Conservation (phyloP, 192 early-diverging fungal genomes). For the Blastocladiella britannica region DNA sequence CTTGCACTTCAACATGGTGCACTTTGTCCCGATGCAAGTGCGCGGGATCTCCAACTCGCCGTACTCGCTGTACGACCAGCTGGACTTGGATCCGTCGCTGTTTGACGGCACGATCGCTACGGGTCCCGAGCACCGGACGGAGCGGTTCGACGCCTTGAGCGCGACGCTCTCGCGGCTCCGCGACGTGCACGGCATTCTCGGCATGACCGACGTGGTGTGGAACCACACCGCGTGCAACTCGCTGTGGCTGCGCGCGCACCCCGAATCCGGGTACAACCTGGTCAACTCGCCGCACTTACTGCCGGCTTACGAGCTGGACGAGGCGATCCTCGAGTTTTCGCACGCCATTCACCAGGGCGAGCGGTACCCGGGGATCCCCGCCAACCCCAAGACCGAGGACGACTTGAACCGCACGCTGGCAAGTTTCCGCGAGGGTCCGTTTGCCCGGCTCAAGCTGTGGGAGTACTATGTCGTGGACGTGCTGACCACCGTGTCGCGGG, state of each 20-base stretch:
- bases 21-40: conserved; percentile 84
- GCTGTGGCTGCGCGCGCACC: conserved; percentile 85
- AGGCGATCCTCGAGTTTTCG: conserved; percentile 54
- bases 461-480: conserved; percentile 73
- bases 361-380: conserved; percentile 17
- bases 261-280: conserved; percentile 92
- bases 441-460: conserved; percentile 53
- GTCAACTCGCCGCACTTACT: conserved; percentile 81
- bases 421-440: conserved; percentile 24
- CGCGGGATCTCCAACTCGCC: conserved; percentile 87
- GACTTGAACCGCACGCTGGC: conserved; percentile 47
- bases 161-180: conserved; percentile 30
- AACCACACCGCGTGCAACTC: conserved; percentile 92
- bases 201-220: conserved; percentile 89
- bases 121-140: conserved; percentile 22
- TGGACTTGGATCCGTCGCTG: conserved; percentile 68
- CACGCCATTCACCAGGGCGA: no score
- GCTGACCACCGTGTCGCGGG: conserved; percentile 12
- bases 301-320: conserved; percentile 82
- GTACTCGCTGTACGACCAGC: conserved; percentile 91
- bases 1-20: conserved; percentile 91
- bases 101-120: conserved; percentile 36
- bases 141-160: conserved; percentile 39
- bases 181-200: conserved; percentile 46
- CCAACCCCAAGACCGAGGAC: conserved; percentile 34